A percentile compares a stretch with the other conserved stretches of the same genome.
Evolutionary conservation across 2,329 filamentous ascomycete genomes (phyloP).

Genomic region (Penicillium frequentans): DNA sequence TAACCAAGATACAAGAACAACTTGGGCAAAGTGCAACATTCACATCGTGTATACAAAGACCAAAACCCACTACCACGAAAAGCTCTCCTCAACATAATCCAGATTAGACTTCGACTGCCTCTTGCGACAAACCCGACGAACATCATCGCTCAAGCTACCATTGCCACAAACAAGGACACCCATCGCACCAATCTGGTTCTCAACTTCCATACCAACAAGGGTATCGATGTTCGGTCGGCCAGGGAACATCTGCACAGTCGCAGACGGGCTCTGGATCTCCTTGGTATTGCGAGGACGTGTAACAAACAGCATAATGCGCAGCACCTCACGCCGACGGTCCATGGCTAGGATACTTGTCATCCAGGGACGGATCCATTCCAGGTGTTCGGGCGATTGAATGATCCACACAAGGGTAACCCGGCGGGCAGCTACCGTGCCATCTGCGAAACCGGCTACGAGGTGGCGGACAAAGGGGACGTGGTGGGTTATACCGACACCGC

Average conservation of each 20-base stretch:
- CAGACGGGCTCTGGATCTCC: conserved; percentile 73
- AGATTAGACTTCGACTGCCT: conserved; percentile 63
- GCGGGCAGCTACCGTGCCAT: conserved; percentile 74
- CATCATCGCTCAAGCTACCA: conserved; percentile 73
- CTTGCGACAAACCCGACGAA: conserved; percentile 65
- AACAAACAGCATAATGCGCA: conserved; percentile 86
- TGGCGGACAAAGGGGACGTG: conserved; percentile 86
- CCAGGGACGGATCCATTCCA: conserved; percentile 93
- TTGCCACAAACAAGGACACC: conserved; percentile 79
- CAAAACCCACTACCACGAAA: conserved; percentile 48
- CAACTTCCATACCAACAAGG: conserved; percentile 78
- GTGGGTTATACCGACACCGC: conserved; percentile 92
- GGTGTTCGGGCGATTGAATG: conserved; percentile 80
- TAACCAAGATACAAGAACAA: neutral
- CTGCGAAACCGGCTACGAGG: conserved; percentile 67
- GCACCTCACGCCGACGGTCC: conserved; percentile 75
- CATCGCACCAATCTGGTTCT: conserved; percentile 83
- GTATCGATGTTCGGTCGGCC: conserved; percentile 81
- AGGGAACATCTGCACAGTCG: conserved; percentile 87
- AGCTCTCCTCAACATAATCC: conserved; percentile 76
- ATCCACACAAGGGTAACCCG: conserved; percentile 87
- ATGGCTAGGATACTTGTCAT: conserved; percentile 75
- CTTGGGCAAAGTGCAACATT: neutral
- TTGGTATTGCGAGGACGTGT: conserved; percentile 82
- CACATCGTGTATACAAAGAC: neutral